Base-by-base conservation (phyloP, 306 rosid species). In the Medicago ruthenica region DNA sequence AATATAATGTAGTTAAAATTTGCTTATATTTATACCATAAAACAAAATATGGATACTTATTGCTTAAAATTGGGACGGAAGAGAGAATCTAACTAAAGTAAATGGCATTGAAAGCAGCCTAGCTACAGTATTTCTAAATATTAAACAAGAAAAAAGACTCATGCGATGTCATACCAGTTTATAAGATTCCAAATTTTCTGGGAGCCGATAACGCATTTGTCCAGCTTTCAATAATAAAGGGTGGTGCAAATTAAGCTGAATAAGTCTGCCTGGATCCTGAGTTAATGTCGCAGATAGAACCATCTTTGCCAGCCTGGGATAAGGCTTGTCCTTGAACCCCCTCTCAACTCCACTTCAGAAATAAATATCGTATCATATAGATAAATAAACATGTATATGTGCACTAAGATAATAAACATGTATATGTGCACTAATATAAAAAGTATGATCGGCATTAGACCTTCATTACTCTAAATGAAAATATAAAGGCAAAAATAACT, bases 241-340 rank as follows among this genome's bases (percentile, higher is more conserved):
- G 50, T 90, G 93, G 83, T 91, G 95, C 70, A 92, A 84, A 76
- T 88, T 84, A 71, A 90, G 98, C 84, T 87, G 97, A 70, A 87
- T 83, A 80, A 92, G 93, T 87, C 88, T 92, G 80, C 97, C 87
- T 64, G 97, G 97, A 80, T 92, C 93, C 82, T 88, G 97, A 75
- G 97, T 90, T 50, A 90, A 67, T 22, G 92, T 95, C 7, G 97
- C 98, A 73, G 97, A 92, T 70, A 95, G 87, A 84, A 90, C 92
- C 83, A 95, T 89, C 91, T 95, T 95, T 71, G 82, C 89, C 60
- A 95, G 86, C 93, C 98, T 89, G 20, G 92, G 93, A 75, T 83
- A 80, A 73, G 86, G 86, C 77, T 80, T 86, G 77, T 90, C 93
- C 76, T 87, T 92, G 75, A 90, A 89, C 24, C 97, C 97, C 89